Evolutionary conservation across 176 grass and related monocot species (phyloP), one percentile per base, ranked within the genome.

Genomic region (Thalia dealbata): DNA sequence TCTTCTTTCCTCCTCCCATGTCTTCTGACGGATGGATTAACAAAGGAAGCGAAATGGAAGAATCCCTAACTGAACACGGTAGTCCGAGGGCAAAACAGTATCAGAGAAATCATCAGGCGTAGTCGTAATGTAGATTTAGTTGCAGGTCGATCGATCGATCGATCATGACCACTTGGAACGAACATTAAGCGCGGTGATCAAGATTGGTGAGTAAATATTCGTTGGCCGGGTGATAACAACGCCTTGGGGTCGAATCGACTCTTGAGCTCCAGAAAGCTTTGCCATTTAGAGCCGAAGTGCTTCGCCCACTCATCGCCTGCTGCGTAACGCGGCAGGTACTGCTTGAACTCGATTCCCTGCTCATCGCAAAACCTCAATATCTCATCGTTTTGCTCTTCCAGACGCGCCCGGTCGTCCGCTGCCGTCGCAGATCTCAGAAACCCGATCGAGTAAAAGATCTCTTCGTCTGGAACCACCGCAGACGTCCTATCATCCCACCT

Each of bases 401-500:
- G 55, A 0, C 42, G 11, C 64, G 56, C 19, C 30, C 50, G 26
- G 10, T 41, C 75, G 19, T 58, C 41, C 12, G 7, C 28, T 12
- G 7, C 28, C 19, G 11, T 50, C 1, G 27, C 75, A 7, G 64
- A 78, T 28, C 75, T 4, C 50, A 78, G 50, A 10, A 78, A 28
- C 11, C 75, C 75, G 18, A 78, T 30, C 16, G 75, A 23, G 62
- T 78, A 78, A 28, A 78, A 78, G 8, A 78, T 26, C 6, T 78
- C 75, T 42, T 78, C 75, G 28, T 78, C 64, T 0, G 75, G 75
- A 21, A 56, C 41, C 63, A 56, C 50, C 1, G 29, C 75, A 2
- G 75, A 78, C 50, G 30, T 78, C 64, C 28, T 55, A 6, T 68
- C 63, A 26, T 78, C 75, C 75, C 75, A 78, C 50, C 75, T 78